Conservation (phyloP, 306 rosid genomes). For the Medicago arabica region DNA sequence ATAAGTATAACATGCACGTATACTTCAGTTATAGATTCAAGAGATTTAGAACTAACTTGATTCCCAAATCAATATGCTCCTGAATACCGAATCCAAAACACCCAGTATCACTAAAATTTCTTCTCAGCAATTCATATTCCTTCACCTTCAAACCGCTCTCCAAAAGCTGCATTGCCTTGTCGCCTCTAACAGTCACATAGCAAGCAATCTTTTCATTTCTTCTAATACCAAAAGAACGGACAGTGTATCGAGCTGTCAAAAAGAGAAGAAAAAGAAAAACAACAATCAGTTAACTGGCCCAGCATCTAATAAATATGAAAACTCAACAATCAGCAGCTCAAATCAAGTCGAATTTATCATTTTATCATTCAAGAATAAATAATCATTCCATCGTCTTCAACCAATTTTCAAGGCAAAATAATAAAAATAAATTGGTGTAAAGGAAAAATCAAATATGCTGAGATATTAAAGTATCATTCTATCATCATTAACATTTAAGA, state of each 20-base stretch:
- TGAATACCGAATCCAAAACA: slow-evolving; percentile 19
- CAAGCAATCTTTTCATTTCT: slow-evolving; percentile 13
- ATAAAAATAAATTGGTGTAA: too few species aligned
- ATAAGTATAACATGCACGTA: too few species aligned
- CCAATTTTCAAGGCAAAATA: too few species aligned
- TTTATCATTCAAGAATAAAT: too few species aligned
- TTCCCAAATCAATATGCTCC: slow-evolving; percentile 16
- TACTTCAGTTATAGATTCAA: too few species aligned
- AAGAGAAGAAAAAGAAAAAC: neutral
- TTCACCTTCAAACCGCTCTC: slow-evolving; percentile 11
- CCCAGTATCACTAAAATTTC: slow-evolving; percentile 10
- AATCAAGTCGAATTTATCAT: too few species aligned
- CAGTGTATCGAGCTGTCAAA: slow-evolving; percentile 9
- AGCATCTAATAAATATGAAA: too few species aligned
- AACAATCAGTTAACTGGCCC: neutral
- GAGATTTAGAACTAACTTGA: neutral
- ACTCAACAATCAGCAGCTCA: too few species aligned
- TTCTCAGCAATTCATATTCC: slow-evolving; percentile 14
- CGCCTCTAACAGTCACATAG: slow-evolving; percentile 11
- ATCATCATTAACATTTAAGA: too few species aligned
- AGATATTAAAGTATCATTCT: too few species aligned
- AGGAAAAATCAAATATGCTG: too few species aligned
- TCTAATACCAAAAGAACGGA: slow-evolving; percentile 14
- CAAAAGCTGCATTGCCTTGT: slow-evolving; percentile 25
- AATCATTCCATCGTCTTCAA: too few species aligned